Base-by-base conservation (phyloP, 2,329 filamentous ascomycete genomes). In the Coniochaeta sp. region DNA sequence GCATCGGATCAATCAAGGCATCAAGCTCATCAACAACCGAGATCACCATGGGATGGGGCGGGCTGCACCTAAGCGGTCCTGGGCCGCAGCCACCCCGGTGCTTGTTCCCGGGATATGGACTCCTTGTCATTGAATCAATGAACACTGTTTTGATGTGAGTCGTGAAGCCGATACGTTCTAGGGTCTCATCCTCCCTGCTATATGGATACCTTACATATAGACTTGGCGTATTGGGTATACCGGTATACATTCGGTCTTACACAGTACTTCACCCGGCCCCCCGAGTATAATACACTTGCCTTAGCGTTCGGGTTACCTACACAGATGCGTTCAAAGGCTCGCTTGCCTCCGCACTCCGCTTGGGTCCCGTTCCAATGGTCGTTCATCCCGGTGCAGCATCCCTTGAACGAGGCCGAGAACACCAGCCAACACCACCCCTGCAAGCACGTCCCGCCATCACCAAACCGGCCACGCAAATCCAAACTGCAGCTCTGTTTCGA, bases 401-500 rank as follows among this genome's bases (percentile, higher is more conserved):
- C 38, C 42, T 26, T 47, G 42, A 26, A 22, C 10, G 24, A 52
- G 10, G 7, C 42, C 19, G 4, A 10, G 14, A 52, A 28, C 22
- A 52, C 22, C 19, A n/a, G n/a, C n/a, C n/a, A n/a, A n/a, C n/a
- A n/a, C n/a, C n/a, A n/a, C 47, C 47, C 47, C 47, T 52, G 47
- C 47, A 28, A 30, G 24, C 24, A 52, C 24, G n/a, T 52, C 22
- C 47, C 47, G 47, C 47, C 47, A 24, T 52, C 47, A 28, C 47
- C 47, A 30, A 52, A 52, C 47, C 47, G 26, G 26, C 38, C 38
- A 40, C 38, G 38, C 38, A n/a, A 19, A 40, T 40, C 38, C 38
- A 40, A 30, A 52, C 47, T 52, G 47, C 47, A 52, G 47, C 47
- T 52, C 68, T 67, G 63, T 63, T 67, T 67, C 64, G 62, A 67